Conservation (phyloP, 2,329 filamentous ascomycete species). For the Colletotrichum caudatum region DNA sequence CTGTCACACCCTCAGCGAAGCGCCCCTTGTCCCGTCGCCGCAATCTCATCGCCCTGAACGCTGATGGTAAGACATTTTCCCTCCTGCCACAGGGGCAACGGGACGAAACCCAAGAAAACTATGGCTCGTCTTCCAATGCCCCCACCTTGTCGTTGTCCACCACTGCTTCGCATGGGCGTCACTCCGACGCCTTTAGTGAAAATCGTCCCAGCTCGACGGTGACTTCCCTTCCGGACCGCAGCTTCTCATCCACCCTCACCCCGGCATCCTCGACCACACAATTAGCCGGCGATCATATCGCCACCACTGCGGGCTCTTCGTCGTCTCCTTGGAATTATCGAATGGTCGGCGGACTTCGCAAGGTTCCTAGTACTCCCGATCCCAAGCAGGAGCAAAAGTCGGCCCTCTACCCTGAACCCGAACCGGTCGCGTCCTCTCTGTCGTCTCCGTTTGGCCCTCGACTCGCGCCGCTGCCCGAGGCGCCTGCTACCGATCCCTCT, state of each 20-base stretch:
- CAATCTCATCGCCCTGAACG: constrained; percentile 63
- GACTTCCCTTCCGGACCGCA: constrained; percentile 61
- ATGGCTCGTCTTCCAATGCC: constrained; percentile 52
- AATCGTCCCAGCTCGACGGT: constrained; percentile 62
- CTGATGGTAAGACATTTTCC: constrained; percentile 69
- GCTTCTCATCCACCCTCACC: constrained; percentile 51
- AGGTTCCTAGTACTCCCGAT: constrained; percentile 61
- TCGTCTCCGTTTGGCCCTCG: constrained; percentile 45
- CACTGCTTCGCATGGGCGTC: constrained; percentile 62
- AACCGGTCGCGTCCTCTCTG: constrained; percentile 37
- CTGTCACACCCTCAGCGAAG: constrained; percentile 44
- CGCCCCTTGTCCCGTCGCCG: constrained; percentile 55
- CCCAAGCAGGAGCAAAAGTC: constrained; percentile 55
- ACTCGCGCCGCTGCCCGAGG: constrained; percentile 51
- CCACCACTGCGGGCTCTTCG: constrained; percentile 39
- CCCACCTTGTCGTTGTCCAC: constrained; percentile 59
- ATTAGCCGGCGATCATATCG: constrained; percentile 51
- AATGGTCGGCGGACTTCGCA: constrained; percentile 67
- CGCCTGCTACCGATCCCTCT: constrained; percentile 17
- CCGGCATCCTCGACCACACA: constrained; percentile 52
- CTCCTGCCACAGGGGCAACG: constrained; percentile 53
- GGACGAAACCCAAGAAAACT: constrained; percentile 16
- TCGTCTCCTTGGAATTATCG: constrained; percentile 65
- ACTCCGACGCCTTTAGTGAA: constrained; percentile 61
- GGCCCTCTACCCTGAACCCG: constrained; percentile 28